Base-by-base conservation (phyloP, 257 asterid genomes). In the Lycium barbarum region DNA sequence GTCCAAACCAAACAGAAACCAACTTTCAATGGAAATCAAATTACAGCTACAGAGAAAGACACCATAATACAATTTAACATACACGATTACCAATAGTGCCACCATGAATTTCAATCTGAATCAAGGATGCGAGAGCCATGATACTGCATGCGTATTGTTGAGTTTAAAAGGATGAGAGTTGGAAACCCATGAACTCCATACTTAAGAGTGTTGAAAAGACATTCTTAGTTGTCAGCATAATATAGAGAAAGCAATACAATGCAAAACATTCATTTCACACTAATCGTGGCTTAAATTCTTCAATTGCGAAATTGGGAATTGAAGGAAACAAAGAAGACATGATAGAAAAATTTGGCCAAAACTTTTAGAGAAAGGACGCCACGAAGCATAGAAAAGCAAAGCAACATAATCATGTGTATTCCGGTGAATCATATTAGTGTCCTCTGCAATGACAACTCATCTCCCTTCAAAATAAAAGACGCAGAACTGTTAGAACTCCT, bases 101-200 rank as follows among this genome's bases (percentile, higher is more conserved):
- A 33, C 89, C 87, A 47, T 97, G 94, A 90, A 97, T 94, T 18
- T 91, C 85, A 67, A 90, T 45, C 51, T 58, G 99, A 95, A 82
- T 93, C 98, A 84, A 92, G 89, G 85, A 95, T 89, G 79, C 99
- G 96, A 83, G 98, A 90, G 62, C 98, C 99, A 78, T 91, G 96
- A 88, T 92, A 95, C 82, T 94, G 91, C 83, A 87, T 88, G 43
- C 92, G 95, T 92, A 93, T 89, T 81, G 99, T 95, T 80, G 98
- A 91, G 90, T 94, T 97, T 47, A 91, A 84, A 82, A 97, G 97
- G 86, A 95, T 87, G 89, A 97, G 83, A 36, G 93, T 91, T 18
- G 99, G 99, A 87, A 94, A 95, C 54, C 99, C 98, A 43, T 94
- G 97, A 85, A 95, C 98, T 87, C 98, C 99, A 87, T 94, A 97